Evolutionary conservation across 805 yeast species (phyloP), one percentile per base, ranked within the genome.

Genomic region (Metschnikowia cubensis): DNA sequence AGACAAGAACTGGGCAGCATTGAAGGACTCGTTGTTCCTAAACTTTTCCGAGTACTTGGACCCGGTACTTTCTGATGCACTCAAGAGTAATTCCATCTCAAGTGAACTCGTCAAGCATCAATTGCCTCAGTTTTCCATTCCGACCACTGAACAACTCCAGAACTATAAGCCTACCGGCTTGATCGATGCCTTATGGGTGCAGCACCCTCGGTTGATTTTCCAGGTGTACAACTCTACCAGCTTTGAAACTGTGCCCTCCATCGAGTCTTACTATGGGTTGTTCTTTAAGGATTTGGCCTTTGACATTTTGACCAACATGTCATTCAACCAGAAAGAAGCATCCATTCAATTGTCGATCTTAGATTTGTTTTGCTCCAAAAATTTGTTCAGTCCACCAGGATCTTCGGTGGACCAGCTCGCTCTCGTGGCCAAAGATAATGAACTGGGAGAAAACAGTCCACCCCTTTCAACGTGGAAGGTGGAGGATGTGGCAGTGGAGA

Each of bases 401-500:
- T 79, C 85, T 3, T 80, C 95, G 0, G 76, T 90, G 51, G 96
- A 90, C 57, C 83, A 82, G 52, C 71, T 92, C 47, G 59, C 71
- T 5, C 53, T 61, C 45, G 70, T 74, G 33, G 57, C 58, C 6
- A 68, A 73, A 13, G 77, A 77, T 48, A 78, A 73, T 49, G 57
- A 57, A n/a, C 36, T 66, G 0, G 76, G 77, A 1, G 76, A 69
- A 54, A 72, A 73, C 50, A 52, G 34, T 3, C 76, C 77, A 2
- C 65, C 74, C 1, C 66, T 74, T 39, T 81, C 95, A 1, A 89
- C 96, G 0, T 89, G 88, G 87, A 94, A 94, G 64, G 80, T 90
- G 51, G 99, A 94, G 67, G 97, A 91, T 64, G 75, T 91, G 37
- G 88, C 92, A 0, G 79, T 91, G 34, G 97, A 94, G 63, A 81